Evolutionary conservation across 495 filamentous ascomycete species (phyloP).

Genomic region (Aspergillus bridgeri): DNA sequence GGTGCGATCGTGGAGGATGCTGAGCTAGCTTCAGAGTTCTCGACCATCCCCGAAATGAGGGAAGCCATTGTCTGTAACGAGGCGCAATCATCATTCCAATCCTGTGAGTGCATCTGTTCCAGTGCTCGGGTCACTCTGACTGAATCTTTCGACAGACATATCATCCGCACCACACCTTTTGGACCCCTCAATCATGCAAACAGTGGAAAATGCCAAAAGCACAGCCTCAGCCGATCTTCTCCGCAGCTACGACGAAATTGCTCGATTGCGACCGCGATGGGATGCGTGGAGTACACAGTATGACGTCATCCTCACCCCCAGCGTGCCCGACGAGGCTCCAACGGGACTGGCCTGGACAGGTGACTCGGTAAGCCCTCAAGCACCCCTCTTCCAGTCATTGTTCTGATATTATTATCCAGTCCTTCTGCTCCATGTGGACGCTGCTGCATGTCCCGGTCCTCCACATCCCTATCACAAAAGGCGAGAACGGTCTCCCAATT

Average conservation of each 20-base stretch:
- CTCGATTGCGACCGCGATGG: conserved; percentile 7
- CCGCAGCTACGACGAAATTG: conserved; percentile 10
- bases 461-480: not conserved
- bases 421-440: conserved; percentile 1
- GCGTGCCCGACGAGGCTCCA: conserved; percentile 15
- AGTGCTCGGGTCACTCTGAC: not conserved
- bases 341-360: conserved; percentile 8
- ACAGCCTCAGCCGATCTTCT: not conserved
- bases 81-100: not conserved
- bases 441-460: not conserved
- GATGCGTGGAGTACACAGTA: conserved; percentile 7
- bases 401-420: not conserved
- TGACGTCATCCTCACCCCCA: conserved; percentile 12
- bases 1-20: not conserved
- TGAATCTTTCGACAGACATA: not conserved
- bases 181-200: not conserved
- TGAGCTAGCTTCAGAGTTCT: not conserved
- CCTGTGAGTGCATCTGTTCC: not conserved
- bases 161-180: not conserved
- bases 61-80: not conserved
- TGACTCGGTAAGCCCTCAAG: conserved; percentile 3
- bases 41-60: not conserved
- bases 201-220: not conserved
- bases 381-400: not conserved
- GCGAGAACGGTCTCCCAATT: not conserved